phyloP scores from a whole-genome alignment of 148 eudicot species.

The Drosera capensis region DNA sequence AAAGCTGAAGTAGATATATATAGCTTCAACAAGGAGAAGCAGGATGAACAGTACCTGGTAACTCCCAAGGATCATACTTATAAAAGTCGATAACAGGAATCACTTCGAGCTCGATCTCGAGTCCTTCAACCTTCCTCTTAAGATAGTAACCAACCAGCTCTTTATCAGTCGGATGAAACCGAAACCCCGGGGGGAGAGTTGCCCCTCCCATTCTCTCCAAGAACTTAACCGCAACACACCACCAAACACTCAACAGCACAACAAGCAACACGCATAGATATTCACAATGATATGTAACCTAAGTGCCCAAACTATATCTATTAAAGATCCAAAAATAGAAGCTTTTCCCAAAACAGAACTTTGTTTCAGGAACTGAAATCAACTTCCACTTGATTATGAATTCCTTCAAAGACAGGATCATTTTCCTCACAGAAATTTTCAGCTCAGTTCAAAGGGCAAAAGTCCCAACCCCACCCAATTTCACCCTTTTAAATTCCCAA shows the following conservation, averaged over 20 bases:
- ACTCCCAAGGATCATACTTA: conserved; percentile 79
- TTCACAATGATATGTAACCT: conserved; percentile 2
- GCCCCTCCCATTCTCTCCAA: conserved; percentile 33
- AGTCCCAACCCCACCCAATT: conserved; percentile 13
- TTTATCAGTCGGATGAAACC: conserved; percentile 74
- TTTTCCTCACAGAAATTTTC: conserved; percentile 18
- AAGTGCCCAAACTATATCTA: conserved; percentile 45
- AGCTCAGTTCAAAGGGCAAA: conserved; percentile 9
- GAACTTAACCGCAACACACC: conserved; percentile 4
- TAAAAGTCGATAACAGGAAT: conserved; percentile 69
- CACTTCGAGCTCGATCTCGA: conserved; percentile 67
- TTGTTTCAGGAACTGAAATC: conserved; percentile 38
- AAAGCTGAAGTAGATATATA: background rate
- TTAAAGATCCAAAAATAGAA: conserved; percentile 78
- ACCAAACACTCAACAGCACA: conserved; percentile 2
- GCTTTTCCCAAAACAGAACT: conserved; percentile 48
- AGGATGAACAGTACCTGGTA: conserved; percentile 49
- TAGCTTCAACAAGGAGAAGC: background rate
- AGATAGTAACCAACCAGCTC: conserved; percentile 67
- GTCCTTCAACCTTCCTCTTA: conserved; percentile 58
- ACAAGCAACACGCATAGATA: conserved; percentile 1
- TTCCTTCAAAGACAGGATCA: conserved; percentile 36
- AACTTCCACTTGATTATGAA: conserved; percentile 46
- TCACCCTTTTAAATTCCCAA: too few relatives aligned
- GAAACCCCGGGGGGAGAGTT: conserved; percentile 79